Evolutionary conservation across 164 flowering plant genomes (phyloP), one percentile per base, ranked within the genome.

Genomic region (Kalanchoe fedtschenkoi): DNA sequence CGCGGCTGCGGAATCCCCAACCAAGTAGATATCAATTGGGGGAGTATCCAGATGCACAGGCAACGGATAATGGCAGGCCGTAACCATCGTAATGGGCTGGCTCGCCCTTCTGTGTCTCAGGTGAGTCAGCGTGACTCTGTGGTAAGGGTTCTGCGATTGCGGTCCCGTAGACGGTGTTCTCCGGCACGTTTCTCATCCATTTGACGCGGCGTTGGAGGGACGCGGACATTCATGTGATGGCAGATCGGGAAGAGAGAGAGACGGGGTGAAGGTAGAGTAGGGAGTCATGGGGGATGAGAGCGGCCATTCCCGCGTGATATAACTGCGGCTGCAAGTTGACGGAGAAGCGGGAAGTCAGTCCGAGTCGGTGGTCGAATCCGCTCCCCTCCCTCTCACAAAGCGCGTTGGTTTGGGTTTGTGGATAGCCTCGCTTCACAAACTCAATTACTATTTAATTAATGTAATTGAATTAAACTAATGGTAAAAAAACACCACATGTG

Each of bases 1-100:
- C n/a, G n/a, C n/a, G n/a, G n/a, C n/a, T n/a, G 97, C 96, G 0
- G 98, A 93, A 63, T 93, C 98, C 0, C 98, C 97, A 28, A 93
- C 96, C 17, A 93, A 72, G 65, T 92, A 86, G 8, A 93, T 56
- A 62, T 93, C 97, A 33, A 93, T 84, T 16, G 97, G 97, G 5
- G 97, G 91, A 6, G 69, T 75, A 47, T 90, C 89, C 3, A 90
- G 57, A 68, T 90, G 97, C 24, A 90, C 97, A 1, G 89, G 97
- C 0, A 96, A 86, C 0, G 98, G 96, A 75, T 93, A 93, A 69
- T 93, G 97, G 62, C 90, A 93, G 34, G 95, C 97, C 2, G 97
- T 93, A 38, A 88, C 98, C 64, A 90, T 68, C 11, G 96, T 85
- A 33, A 93, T 88, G 34, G 89, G n/a, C n/a, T n/a, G n/a, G 89